Base-by-base conservation (phyloP, 768 basidiomycete species). In the Rhizopogon roseolus region DNA sequence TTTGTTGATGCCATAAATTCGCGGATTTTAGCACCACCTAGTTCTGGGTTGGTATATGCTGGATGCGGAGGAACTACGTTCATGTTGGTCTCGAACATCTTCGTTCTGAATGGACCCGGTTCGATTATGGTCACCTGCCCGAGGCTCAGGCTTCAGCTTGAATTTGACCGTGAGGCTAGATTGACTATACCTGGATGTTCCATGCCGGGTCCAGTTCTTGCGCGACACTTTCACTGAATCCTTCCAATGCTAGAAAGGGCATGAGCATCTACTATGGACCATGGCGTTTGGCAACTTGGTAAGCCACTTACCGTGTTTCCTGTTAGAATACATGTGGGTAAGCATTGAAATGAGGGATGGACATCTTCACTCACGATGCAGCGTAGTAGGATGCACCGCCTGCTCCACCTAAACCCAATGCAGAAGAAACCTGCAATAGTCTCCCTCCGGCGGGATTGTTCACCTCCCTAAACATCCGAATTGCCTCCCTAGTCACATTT, bases 391-490 rank as follows among this genome's bases (percentile, higher is more conserved):
- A 60, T 3, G 48, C 50, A 4, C 45, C 57, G 2, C 64, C 44
- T 0, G 0, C 0, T 7, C 59, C 58, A 4, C 2, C 2, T 17
- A 71, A 16, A 0, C 64, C 73, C 16, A 56, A 2, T 14, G 55
- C 52, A 8, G 71, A 72, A 3, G 67, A 69, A 44, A 64, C 49
- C 41, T 76, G 72, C n/a, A 75, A 56, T 1, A 75, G 59, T 14
- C 64, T 65, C 2, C 74, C 74, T 0, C 72, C 71, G 6, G 17
- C 54, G 10, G 73, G 67, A 8, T 65, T 57, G 51, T 75, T 75
- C 2, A 65, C 61, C 16, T 75, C 74, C 17, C 74, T 64, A 57
- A 75, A 71, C 51, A 66, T 62, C 36, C 53, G 50, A 36, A 76
- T 57, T 0, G 72, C 71, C 40, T 66, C 71, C 27, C 54, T 57